Evolutionary conservation across 2,329 filamentous ascomycete genomes (phyloP).

Genomic region (Phyllosticta ampelicida): DNA sequence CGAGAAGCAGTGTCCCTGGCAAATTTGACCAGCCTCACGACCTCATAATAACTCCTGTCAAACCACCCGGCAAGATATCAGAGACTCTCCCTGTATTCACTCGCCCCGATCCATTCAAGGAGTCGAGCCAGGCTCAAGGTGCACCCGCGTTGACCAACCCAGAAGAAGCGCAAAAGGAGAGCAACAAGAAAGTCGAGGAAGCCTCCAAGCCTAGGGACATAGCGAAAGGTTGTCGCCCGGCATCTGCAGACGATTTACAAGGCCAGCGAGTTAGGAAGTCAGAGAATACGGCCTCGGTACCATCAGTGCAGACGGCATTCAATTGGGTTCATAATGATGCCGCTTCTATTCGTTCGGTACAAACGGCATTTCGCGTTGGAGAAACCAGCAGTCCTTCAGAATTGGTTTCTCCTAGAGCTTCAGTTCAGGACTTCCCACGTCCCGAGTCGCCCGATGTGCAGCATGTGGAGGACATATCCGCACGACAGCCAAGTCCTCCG

Average conservation of each 20-base stretch:
- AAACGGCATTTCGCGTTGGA: background rate
- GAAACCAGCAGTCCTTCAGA: background rate
- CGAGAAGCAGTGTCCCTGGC: background rate
- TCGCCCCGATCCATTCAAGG: background rate
- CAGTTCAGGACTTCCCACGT: background rate
- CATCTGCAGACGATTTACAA: too few relatives aligned
- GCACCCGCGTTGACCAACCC: background rate
- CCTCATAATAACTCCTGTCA: background rate
- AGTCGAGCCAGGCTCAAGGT: background rate
- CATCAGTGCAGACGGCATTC: too few relatives aligned
- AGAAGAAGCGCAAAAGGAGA: background rate
- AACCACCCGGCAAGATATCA: background rate
- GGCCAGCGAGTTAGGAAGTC: too few relatives aligned
- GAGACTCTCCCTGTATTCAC: background rate
- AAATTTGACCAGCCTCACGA: background rate
- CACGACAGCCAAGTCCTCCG: background rate
- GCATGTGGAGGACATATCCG: background rate
- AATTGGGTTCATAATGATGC: background rate
- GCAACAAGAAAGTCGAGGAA: background rate
- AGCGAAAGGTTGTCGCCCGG: too few relatives aligned
- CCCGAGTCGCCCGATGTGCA: background rate
- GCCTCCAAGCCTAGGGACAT: too few relatives aligned
- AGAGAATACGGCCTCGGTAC: too few relatives aligned
- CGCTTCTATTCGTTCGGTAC: background rate
- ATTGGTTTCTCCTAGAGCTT: background rate